Percentiles rank a stretch among this genome's conserved stretches.
Evolutionary conservation across 2,329 filamentous ascomycete species (phyloP).

Genomic region (Colletotrichum filicis): DNA sequence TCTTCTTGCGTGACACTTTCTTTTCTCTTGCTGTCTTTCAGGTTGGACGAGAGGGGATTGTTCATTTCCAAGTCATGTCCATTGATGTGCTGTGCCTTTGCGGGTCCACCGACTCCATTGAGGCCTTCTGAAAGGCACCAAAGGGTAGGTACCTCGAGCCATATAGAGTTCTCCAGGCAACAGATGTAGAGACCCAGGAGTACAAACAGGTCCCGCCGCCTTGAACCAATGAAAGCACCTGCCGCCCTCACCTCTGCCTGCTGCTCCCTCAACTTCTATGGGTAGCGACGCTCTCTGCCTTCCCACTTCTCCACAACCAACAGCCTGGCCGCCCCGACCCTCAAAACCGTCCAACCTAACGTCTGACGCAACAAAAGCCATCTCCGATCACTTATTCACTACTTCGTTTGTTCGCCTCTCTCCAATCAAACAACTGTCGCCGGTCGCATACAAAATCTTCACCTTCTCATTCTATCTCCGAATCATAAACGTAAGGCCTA

Average conservation of each 20-base stretch:
- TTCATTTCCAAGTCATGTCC: neutral
- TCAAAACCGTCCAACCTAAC: conserved; percentile 13
- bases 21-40: neutral
- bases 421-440: neutral
- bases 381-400: conserved; percentile 10
- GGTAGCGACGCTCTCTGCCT: conserved; percentile 16
- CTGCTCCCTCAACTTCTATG: neutral
- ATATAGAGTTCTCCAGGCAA: conserved; percentile 24
- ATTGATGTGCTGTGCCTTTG: neutral
- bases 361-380: conserved; percentile 20
- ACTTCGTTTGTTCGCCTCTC: neutral
- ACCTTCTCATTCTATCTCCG: neutral
- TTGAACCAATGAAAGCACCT: conserved; percentile 3
- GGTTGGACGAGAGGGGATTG: neutral
- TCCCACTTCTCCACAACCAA: conserved; percentile 18
- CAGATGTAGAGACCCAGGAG: neutral
- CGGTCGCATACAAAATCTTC: neutral
- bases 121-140: neutral
- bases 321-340: neutral
- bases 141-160: neutral
- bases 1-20: neutral
- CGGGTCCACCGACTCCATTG: conserved; percentile 4
- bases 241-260: neutral
- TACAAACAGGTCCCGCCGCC: neutral
- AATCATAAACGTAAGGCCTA: too few relatives aligned